Base-by-base conservation (phyloP, 106 monocot species). In the Apostasia ramifera region DNA sequence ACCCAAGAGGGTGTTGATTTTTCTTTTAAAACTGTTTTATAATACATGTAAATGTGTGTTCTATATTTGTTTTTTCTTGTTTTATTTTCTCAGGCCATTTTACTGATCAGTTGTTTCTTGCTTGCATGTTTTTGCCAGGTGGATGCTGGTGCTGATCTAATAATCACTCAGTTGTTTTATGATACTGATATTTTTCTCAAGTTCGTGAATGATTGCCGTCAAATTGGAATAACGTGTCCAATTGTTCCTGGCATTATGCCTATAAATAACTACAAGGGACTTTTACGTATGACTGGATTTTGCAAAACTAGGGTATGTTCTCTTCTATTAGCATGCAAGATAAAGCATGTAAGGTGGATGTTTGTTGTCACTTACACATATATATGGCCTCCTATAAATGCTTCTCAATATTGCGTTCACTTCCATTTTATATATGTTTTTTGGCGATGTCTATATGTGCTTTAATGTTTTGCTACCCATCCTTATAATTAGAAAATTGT, bases 231-330 rank as follows among this genome's bases (percentile, higher is more conserved):
- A 58, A 87, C 67, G 15, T 94, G 94, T 68, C 94, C 94, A 6
- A 90, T 94, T 66, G 82, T 94, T 77, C 94, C 94, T 46, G 94
- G 94, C 66, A 87, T 94, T 53, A 90, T 94, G 90, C 94, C 94
- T 40, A 94, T 94, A 55, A 89, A 90, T 64, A 90, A 90, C 77
- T 94, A 94, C 59, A 94, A 87, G 47, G 86, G 90, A 47, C 90
- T 94, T 72, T 3, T 90, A 53, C 81, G 90, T 11, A 94, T 94
- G 94, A 94, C 90, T 50, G 84, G 80, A 12, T 90, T 87, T 70
- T 94, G 94, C 79, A 94, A 94, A 82, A 94, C 94, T 56, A 89
- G 66, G 77, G 94, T 94, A 77, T 66, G 69, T 13, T 60, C 26
- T 66, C 3, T 70, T 47, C 43, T 43, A 1, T 39, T 15, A 6